Evolutionary conservation across 129 eudicot species (phyloP).

Genomic region (Glebionis coronaria): DNA sequence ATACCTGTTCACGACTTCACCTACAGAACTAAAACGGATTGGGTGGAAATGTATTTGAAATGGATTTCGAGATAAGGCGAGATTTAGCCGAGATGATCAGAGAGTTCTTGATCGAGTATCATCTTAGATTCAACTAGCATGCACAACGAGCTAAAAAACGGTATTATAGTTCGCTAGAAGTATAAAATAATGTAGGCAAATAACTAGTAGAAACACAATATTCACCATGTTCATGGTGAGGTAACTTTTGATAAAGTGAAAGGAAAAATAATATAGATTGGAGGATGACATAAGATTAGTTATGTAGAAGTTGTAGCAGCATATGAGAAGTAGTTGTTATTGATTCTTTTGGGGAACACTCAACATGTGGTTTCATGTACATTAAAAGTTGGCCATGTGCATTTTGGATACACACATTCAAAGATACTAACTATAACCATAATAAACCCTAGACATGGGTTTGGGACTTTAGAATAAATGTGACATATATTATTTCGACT

Average conservation of each 20-base stretch:
- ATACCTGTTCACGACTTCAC: too few species aligned
- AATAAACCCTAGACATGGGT: constrained; percentile 21
- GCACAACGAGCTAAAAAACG: too few species aligned
- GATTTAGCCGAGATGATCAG: too few species aligned
- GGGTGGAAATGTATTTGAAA: too few species aligned
- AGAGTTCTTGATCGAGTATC: too few species aligned
- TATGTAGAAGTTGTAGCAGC: constrained; percentile 17
- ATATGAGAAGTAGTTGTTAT: constrained; percentile 29
- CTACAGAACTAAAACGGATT: too few species aligned
- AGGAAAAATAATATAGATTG: not conserved
- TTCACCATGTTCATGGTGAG: not conserved
- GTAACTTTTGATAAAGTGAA: not conserved
- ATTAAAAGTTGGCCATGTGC: constrained; percentile 44
- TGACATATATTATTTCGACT: not conserved
- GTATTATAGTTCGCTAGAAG: not conserved
- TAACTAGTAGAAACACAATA: too few species aligned
- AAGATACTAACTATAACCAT: constrained; percentile 20
- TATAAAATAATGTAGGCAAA: not conserved
- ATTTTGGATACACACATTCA: constrained; percentile 26
- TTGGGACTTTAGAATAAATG: constrained; percentile 13
- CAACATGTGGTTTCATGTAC: constrained; percentile 37
- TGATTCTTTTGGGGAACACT: constrained; percentile 37
- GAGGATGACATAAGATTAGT: constrained; percentile 18
- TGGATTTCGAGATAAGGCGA: too few species aligned
- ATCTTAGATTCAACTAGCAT: too few species aligned